These are phyloP conservation scores for Moniliella sp. DNA, from an alignment of 1,284 basidiomycete genomes.

Conservation along the genomic window DNA sequence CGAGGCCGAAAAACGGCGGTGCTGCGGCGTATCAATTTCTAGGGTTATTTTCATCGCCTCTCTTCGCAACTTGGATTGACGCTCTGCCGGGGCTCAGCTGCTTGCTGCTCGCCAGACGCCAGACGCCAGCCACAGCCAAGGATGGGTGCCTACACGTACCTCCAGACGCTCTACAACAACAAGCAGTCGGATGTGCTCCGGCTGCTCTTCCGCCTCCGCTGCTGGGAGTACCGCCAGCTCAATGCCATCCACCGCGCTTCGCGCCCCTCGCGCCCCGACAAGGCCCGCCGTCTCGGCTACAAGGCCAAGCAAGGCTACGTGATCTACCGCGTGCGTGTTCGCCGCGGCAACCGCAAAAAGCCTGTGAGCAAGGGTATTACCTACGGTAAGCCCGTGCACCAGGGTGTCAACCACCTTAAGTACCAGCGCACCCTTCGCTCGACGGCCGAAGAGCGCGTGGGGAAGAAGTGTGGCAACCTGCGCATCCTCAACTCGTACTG, in stretches of 20 bases:
- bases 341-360: constrained; percentile 97
- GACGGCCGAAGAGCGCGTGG: constrained; percentile 93
- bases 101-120: too few species aligned
- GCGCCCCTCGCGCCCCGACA: constrained; percentile 92
- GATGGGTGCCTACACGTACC: constrained; percentile 71
- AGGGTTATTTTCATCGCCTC: too few species aligned
- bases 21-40: too few species aligned
- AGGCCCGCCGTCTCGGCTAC: constrained; percentile 94
- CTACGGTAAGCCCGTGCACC: constrained; percentile 94
- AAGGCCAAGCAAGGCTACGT: constrained; percentile 99
- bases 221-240: constrained; percentile 77
- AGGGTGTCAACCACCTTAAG: constrained; percentile 99
- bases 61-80: too few species aligned
- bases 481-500: constrained; percentile 86
- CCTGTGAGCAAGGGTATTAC: constrained; percentile 93
- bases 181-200: constrained; percentile 92
- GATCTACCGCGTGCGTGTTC: constrained; percentile 87
- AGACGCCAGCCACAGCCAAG: too few species aligned
- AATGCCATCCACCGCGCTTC: constrained; percentile 95
- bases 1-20: too few species aligned
- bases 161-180: constrained; percentile 54
- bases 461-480: constrained; percentile 80
- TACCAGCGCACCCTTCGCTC: constrained; percentile 79
- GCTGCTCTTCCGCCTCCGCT: constrained; percentile 90
- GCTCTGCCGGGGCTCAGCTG: too few species aligned